Base-by-base conservation (phyloP, 306 rosid species). In the Carpinus fangiana region DNA sequence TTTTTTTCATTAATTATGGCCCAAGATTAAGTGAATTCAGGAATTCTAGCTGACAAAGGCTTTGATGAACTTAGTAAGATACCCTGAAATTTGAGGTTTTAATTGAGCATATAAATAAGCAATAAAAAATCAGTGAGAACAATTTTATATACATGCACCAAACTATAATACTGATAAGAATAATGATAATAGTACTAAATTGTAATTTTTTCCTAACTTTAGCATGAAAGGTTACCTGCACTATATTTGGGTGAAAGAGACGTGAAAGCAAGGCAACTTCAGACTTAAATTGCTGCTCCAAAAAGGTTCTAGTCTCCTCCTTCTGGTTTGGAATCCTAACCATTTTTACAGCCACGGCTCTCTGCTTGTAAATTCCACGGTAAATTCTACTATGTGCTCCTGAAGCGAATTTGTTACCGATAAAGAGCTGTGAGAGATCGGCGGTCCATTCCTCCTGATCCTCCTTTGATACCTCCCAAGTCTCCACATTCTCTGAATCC, bases 261-360 rank as follows among this genome's bases (percentile, higher is more conserved):
- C 97, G 91, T 13, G 98, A 94, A 57, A 94, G 97, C 14, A 94
- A 82, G 79, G 96, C 97, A 11, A 94, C 97, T 82, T 94, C 98
- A 79, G 94, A 94, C 85, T 90, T 94, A 76, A 94, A 94, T 76
- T 94, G 98, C 82, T 84, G 90, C 82, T 94, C 97, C 14, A 94
- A 90, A 65, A 89, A 79, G 84, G 77, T 18, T 83, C 92, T 88
- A 46, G 89, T 90, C 79, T 94, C 97, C 65, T 87, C 93, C 26
- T 83, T 48, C 88, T 90, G 97, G 68, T 78, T 86, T 72, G 98
- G 98, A 79, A 94, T 89, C 61, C 98, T 88, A 56, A 94, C 98
- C 98, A 94, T 94, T 88, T 94, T 94, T 43, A 94, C 98, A 70
- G 98, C 98, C 61, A 94, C 98, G 2, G 98, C 98, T 84, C 95